Percentiles rank a stretch among this genome's conserved stretches.
Evolutionary conservation across 2,329 filamentous ascomycete species (phyloP).

Genomic region (Elsinoe arachidis): DNA sequence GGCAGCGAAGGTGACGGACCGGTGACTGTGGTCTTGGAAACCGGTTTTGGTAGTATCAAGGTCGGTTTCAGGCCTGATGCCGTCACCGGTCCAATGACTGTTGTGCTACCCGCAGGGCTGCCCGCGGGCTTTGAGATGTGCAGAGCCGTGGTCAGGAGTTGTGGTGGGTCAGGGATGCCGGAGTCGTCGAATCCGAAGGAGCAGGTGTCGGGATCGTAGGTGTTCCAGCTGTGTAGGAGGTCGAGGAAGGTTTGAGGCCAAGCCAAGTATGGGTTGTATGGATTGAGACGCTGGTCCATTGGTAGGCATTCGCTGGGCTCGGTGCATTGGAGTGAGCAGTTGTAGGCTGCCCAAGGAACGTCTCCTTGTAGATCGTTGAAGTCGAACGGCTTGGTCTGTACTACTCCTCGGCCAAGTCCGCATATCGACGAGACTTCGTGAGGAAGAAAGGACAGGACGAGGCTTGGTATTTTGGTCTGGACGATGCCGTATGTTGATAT

Average conservation of each 20-base stretch:
- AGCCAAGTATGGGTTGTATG: background rate
- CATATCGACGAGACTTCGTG: background rate
- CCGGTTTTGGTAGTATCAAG: background rate
- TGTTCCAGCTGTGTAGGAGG: background rate
- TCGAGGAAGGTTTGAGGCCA: background rate
- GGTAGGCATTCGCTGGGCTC: background rate
- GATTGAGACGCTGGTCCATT: background rate
- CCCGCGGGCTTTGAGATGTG: background rate
- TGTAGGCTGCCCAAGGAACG: background rate
- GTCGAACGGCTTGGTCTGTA: background rate
- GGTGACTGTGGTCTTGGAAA: background rate
- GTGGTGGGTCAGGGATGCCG: background rate
- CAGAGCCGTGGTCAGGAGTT: background rate
- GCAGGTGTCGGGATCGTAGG: background rate
- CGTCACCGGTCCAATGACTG: background rate
- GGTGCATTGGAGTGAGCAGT: background rate
- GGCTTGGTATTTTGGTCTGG: background rate
- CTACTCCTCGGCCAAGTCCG: background rate
- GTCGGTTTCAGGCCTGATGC: background rate
- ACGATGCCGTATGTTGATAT: background rate
- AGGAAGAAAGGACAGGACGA: background rate
- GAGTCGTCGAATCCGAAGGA: background rate
- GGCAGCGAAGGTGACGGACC: background rate
- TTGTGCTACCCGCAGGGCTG: background rate
- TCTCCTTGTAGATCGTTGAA: background rate